Percentiles rank a stretch among this genome's conserved stretches.
Conservation (phyloP, 768 basidiomycete species). For the Phylloporus sp. region DNA sequence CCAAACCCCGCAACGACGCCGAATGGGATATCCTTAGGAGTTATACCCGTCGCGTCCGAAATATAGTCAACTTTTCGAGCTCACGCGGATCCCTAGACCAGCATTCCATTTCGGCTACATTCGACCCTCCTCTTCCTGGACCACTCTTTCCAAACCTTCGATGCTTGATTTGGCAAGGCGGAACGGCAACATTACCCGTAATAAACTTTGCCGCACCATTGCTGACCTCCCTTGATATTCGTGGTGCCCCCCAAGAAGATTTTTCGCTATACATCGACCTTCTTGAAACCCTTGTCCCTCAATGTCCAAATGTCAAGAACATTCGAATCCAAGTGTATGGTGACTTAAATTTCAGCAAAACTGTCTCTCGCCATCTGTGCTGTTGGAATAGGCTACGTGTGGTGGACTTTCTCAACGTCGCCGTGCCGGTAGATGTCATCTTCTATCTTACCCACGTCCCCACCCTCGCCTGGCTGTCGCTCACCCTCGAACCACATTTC, state of each 20-base stretch:
- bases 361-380: background rate
- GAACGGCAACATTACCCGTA: background rate
- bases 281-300: background rate
- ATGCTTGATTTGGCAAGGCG: slow-evolving; percentile 5
- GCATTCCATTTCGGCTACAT: background rate
- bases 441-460: background rate
- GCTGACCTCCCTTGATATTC: slow-evolving; percentile 1
- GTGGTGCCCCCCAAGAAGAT: background rate
- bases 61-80: background rate
- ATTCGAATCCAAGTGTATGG: background rate
- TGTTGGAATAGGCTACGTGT: slow-evolving; percentile 1
- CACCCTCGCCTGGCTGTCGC: background rate
- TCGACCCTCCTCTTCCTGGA: background rate
- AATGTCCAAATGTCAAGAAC: slow-evolving; percentile 4
- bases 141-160: slow-evolving; percentile 7
- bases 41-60: slow-evolving; percentile 1
- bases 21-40: slow-evolving; percentile 1
- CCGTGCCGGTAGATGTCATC: background rate
- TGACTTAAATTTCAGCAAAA: background rate
- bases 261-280: background rate
- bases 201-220: background rate
- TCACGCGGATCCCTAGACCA: background rate
- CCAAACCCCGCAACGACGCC: background rate
- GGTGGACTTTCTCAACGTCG: background rate
- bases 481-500: background rate